phyloP scores from a whole-genome alignment of 1,139 yeast genomes.

The Suhomyces atakaporum region DNA sequence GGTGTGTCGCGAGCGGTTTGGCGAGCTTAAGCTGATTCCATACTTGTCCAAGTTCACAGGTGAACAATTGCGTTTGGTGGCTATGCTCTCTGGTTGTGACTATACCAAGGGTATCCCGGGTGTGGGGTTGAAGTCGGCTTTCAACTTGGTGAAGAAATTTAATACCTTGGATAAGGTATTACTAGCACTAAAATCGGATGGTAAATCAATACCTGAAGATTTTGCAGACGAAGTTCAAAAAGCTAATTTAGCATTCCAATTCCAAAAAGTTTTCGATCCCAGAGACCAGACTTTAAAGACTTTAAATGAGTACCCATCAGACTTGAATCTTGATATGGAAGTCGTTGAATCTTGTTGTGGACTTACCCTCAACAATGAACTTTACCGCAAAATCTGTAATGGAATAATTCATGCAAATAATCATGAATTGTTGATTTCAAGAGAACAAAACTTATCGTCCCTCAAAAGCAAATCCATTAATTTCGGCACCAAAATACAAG shows the following conservation, averaged over 20 bases:
- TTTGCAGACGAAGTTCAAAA: conserved; percentile 61
- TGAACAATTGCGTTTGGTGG: conserved; percentile 71
- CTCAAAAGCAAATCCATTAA: conserved; percentile 30
- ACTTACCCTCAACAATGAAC: conserved; percentile 40
- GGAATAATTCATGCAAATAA: conserved; percentile 72
- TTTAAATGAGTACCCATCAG: conserved; percentile 57
- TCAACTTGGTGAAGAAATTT: conserved; percentile 56
- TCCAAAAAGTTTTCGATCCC: conserved; percentile 86
- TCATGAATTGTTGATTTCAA: conserved; percentile 46
- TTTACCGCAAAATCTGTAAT: conserved; percentile 58
- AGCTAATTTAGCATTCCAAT: conserved; percentile 82
- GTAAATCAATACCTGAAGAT: conserved; percentile 58
- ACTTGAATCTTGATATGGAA: conserved; percentile 31
- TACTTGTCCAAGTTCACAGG: conserved; percentile 46
- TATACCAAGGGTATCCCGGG: conserved; percentile 85
- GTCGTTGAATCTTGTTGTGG: conserved; percentile 68
- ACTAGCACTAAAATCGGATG: conserved; percentile 60
- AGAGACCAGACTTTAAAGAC: conserved; percentile 47
- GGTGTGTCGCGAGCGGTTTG: conserved; percentile 57
- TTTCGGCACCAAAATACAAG: conserved; percentile 1
- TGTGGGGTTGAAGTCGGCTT: conserved; percentile 80
- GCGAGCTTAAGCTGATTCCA: conserved; percentile 47
- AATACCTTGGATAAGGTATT: conserved; percentile 56
- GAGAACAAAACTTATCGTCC: conserved; percentile 41
- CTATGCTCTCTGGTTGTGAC: conserved; percentile 93